Evolutionary conservation across 2,329 filamentous ascomycete species (phyloP), one percentile per base, ranked within the genome.

Genomic region (Colletotrichum filicis): DNA sequence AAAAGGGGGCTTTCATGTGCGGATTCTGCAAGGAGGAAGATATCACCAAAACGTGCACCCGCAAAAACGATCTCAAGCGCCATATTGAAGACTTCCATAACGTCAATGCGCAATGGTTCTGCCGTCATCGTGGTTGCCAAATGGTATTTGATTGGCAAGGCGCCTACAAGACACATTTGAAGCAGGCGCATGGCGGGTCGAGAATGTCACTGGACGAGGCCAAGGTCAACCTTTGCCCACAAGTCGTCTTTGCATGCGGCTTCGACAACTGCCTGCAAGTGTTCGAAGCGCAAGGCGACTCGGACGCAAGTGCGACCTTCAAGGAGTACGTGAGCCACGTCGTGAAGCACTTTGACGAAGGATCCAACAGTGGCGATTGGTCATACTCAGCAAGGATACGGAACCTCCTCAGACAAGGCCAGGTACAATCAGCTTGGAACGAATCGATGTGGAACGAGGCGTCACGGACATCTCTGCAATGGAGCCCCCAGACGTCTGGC

Each of bases 61-160:
- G 85, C 14, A 85, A 86, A 74, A 86, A 86, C 71, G 86, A 87
- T 69, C 78, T 87, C 60, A 87, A 87, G 76, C 83, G 86, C 14
- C 86, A 87, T 66, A 85, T 87, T 42, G 84, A 86, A 67, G 82
- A 86, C 73, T 86, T 86, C 64, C 86, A 87, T 76, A 84, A 85
- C 71, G 84, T 82, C 68, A 84, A 87, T 68, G 82, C 84, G 4
- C 83, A 86, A 71, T 87, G 84, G 84, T 80, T 82, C 61, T 87
- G 86, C 73, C 81, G 83, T 5, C 82, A 86, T 63, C 82, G 81
- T 1, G 83, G 82, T 26, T 87, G 86, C 75, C 78, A 78, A 52
- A 82, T 83, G 80, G 81, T 84, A 7, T 87, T 86, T 74, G 86
- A 87, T 77, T 87, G 84, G 83, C 83, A 85, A 75, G 84, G 82